A percentile compares a stretch with the other conserved stretches of the same genome.
phyloP scores from a whole-genome alignment of 495 filamentous ascomycete genomes.

The Penicillium daleae region DNA sequence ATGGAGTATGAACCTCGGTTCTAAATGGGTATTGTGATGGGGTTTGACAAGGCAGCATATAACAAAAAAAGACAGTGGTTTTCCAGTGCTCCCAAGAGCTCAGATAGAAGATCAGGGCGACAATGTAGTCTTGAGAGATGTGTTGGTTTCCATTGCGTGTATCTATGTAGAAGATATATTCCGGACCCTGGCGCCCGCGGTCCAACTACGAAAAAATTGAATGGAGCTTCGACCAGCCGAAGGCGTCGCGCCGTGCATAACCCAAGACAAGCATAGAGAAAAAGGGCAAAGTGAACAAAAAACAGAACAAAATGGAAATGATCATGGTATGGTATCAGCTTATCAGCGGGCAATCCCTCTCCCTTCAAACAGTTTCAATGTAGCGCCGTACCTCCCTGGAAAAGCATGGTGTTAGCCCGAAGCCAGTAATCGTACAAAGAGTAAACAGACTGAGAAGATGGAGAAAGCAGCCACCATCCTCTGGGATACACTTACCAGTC shows the following conservation, averaged over 20 bases:
- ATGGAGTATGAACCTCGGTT: not conserved
- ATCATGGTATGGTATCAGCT: slow-evolving; percentile 9
- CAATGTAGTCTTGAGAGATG: too few relatives aligned
- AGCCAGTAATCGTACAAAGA: slow-evolving; percentile 20
- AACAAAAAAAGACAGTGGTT: too few relatives aligned
- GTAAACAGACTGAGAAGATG: not conserved
- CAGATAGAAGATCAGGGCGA: too few relatives aligned
- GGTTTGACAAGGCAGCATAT: too few relatives aligned
- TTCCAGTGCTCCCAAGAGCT: too few relatives aligned
- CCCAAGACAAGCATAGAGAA: not conserved
- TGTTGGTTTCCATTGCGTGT: not conserved
- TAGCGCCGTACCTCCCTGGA: slow-evolving; percentile 55
- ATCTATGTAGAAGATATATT: not conserved
- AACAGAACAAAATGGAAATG: not conserved
- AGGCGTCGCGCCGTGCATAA: not conserved
- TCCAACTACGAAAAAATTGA: not conserved
- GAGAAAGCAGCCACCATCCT: not conserved
- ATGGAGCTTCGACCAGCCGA: not conserved
- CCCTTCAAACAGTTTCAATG: slow-evolving; percentile 50
- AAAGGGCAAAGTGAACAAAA: not conserved
- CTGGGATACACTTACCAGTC: slow-evolving; percentile 69
- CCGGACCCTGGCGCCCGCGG: not conserved
- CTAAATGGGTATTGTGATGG: not conserved
- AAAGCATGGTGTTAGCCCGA: not conserved
- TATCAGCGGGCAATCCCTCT: not conserved